A percentile compares a stretch with the other conserved stretches of the same genome.
Evolutionary conservation across 352 stramenopile genomes (phyloP).

Genomic region (Pythium plurisporium): DNA sequence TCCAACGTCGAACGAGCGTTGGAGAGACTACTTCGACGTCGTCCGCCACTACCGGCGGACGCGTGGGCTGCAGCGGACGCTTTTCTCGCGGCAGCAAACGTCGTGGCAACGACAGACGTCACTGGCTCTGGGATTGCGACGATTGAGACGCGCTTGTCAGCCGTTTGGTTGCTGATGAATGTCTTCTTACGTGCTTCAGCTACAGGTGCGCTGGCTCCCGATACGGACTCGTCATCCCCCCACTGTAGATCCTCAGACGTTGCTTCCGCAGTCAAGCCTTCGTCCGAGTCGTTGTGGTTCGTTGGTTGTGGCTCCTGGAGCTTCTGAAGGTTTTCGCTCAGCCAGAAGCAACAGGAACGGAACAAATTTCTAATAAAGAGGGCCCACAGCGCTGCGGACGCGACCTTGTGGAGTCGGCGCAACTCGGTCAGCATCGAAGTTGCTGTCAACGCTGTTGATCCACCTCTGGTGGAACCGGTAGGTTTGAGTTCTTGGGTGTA

Average conservation of each 20-base stretch:
- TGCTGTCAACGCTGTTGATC: neutral
- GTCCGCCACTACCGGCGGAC: neutral
- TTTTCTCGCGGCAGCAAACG: slow-evolving; percentile 16
- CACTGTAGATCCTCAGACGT: no score
- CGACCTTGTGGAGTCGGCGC: slow-evolving; percentile 33
- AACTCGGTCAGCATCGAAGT: slow-evolving; percentile 10
- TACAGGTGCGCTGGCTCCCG: no score
- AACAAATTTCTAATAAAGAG: slow-evolving; percentile 61
- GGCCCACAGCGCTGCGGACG: slow-evolving; percentile 30
- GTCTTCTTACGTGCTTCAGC: no score
- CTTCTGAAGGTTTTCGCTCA: slow-evolving; percentile 37
- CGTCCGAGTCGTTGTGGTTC: neutral
- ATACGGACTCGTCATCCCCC: no score
- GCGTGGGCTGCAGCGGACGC: slow-evolving; percentile 3
- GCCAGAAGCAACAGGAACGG: slow-evolving; percentile 55
- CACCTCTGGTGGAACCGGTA: neutral
- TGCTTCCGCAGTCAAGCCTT: no score
- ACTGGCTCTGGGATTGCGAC: slow-evolving; percentile 7
- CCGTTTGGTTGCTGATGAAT: no score
- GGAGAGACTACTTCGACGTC: slow-evolving; percentile 38
- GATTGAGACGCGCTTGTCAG: neutral
- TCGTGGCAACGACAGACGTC: neutral
- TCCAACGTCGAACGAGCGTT: slow-evolving; percentile 39
- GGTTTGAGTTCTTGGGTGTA: slow-evolving; percentile 8
- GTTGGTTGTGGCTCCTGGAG: neutral